These are phyloP conservation scores for Proliferodiscus dingleyae DNA, from an alignment of 2,329 filamentous ascomycete species.

Conservation along the genomic window DNA sequence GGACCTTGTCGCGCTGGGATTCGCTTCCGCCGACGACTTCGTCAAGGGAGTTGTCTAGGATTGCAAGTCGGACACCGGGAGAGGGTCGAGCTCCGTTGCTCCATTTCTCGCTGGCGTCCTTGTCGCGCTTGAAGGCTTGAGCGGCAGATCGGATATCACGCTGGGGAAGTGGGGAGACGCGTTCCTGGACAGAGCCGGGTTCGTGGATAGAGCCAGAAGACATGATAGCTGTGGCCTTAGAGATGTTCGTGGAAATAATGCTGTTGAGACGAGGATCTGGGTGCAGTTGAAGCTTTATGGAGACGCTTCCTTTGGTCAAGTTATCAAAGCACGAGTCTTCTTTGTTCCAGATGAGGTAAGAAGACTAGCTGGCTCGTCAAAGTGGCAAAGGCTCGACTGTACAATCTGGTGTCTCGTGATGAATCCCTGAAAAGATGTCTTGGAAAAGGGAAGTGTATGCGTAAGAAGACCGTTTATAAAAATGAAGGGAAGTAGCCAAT, in stretches of 20 bases:
- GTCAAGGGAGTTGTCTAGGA: neutral
- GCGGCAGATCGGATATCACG: conserved; percentile 29
- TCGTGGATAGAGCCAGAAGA: conserved; percentile 11
- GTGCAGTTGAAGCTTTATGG: conserved; percentile 2
- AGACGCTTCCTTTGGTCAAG: neutral
- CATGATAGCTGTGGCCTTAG: conserved; percentile 8
- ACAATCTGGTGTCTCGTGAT: neutral
- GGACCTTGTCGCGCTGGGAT: conserved; percentile 20
- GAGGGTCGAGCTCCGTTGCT: conserved; percentile 20
- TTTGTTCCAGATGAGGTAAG: conserved; percentile 1
- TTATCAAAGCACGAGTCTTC: conserved; percentile 1
- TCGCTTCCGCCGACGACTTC: conserved; percentile 9
- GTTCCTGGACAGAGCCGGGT: conserved; percentile 9
- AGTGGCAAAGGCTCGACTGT: neutral
- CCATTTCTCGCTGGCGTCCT: conserved; percentile 29
- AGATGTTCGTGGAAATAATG: neutral
- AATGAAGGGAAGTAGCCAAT: conserved; percentile 19
- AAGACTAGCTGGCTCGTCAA: neutral
- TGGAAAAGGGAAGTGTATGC: conserved; percentile 6
- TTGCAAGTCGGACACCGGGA: conserved; percentile 12
- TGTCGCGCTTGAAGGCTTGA: conserved; percentile 28
- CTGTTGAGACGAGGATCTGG: neutral
- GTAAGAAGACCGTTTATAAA: conserved; percentile 16
- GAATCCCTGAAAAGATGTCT: neutral
- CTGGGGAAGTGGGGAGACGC: conserved; percentile 19